phyloP scores from a whole-genome alignment of 1,284 basidiomycete species.

The Hymenochaete sp. region DNA sequence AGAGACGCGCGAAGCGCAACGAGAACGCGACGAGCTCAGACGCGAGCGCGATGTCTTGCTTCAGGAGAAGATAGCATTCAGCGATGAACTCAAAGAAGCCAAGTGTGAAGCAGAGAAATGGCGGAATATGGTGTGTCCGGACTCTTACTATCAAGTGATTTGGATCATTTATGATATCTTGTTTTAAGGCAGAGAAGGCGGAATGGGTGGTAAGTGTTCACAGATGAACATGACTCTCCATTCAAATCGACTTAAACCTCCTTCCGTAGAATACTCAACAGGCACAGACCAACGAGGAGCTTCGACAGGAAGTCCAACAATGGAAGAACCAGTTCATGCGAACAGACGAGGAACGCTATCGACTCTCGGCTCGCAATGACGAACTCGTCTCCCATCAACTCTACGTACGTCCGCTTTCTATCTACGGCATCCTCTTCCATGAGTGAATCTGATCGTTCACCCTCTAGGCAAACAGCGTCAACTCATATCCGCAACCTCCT shows the following conservation, averaged over 20 bases:
- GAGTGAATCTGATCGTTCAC: not conserved
- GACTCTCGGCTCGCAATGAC: slow-evolving; percentile 45
- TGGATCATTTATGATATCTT: not conserved
- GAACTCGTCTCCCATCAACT: slow-evolving; percentile 45
- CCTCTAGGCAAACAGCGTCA: slow-evolving; percentile 10
- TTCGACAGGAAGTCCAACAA: slow-evolving; percentile 52
- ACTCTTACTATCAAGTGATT: not conserved
- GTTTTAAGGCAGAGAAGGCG: slow-evolving; percentile 43
- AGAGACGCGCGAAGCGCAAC: slow-evolving; percentile 39
- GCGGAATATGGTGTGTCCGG: slow-evolving; percentile 44
- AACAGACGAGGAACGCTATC: slow-evolving; percentile 43
- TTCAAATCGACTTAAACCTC: not conserved
- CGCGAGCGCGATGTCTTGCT: slow-evolving; percentile 48
- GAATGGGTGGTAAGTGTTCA: slow-evolving; percentile 44
- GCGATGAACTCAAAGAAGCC: slow-evolving; percentile 40
- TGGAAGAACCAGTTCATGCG: slow-evolving; percentile 63
- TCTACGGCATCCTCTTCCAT: not conserved
- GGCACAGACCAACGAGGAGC: slow-evolving; percentile 47
- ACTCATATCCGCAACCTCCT: slow-evolving; percentile 11
- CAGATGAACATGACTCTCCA: not conserved
- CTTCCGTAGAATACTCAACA: slow-evolving; percentile 44
- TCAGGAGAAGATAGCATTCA: slow-evolving; percentile 35
- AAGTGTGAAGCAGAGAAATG: slow-evolving; percentile 40
- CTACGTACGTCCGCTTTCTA: slow-evolving; percentile 12
- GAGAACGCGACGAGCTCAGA: slow-evolving; percentile 48